Conservation (phyloP, 768 basidiomycete genomes). For the Suillus subaureus region DNA sequence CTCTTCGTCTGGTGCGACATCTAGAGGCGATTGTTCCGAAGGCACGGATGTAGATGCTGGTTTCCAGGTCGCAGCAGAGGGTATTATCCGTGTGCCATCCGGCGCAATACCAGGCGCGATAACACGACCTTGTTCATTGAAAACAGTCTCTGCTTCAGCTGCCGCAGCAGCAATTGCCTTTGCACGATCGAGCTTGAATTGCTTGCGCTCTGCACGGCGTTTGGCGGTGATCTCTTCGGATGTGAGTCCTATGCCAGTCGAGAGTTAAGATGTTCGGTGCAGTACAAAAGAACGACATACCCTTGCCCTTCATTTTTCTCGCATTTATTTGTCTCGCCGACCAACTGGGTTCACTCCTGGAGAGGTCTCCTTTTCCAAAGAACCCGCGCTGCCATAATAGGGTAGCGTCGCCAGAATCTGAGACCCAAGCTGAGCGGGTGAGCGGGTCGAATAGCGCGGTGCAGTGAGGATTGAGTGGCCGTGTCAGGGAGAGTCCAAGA, state of each 20-base stretch:
- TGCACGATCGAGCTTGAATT: conserved; percentile 93
- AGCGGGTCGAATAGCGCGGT: conserved; percentile 75
- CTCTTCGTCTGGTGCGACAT: conserved; percentile 37
- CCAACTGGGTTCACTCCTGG: conserved; percentile 96
- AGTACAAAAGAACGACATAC: conserved; percentile 37
- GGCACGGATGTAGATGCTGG: conserved; percentile 39
- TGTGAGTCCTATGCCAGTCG: conserved; percentile 58
- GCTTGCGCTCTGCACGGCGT: conserved; percentile 84
- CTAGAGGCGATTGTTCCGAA: conserved; percentile 19
- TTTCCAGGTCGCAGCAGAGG: conserved; percentile 82
- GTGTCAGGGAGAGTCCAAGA: conserved; percentile 59
- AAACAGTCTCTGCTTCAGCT: conserved; percentile 77
- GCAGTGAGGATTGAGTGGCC: conserved; percentile 70
- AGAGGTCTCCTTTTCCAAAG: conserved; percentile 96
- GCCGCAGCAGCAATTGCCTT: conserved; percentile 81
- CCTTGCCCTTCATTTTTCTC: conserved; percentile 52
- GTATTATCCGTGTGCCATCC: conserved; percentile 50
- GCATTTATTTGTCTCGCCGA: conserved; percentile 74
- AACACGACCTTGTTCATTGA: conserved; percentile 67
- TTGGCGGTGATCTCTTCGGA: conserved; percentile 91
- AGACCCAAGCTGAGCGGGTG: conserved; percentile 90
- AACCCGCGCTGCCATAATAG: conserved; percentile 89
- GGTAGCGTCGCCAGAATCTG: conserved; percentile 59
- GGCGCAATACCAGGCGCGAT: conserved; percentile 60
- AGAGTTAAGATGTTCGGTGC: not conserved